Conservation (phyloP, 805 yeast species). For the Myxozyma lipomycoides region DNA sequence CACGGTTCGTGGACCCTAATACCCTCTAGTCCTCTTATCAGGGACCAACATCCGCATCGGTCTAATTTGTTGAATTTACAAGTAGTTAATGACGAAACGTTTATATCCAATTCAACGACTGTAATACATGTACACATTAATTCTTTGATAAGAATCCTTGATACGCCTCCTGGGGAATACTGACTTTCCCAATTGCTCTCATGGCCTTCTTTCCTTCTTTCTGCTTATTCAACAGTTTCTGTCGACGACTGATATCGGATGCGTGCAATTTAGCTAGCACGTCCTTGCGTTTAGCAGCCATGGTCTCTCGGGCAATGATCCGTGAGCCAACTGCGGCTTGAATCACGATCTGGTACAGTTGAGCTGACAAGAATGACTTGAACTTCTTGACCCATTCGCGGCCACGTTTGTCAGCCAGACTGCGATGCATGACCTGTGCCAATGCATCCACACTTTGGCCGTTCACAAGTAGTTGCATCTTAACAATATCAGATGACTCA, state of each 20-base stretch:
- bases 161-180: constrained; percentile 42
- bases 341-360: constrained; percentile 85
- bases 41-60: too few relatives aligned
- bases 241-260: constrained; percentile 83
- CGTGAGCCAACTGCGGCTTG: constrained; percentile 82
- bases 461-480: constrained; percentile 82
- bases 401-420: constrained; percentile 70
- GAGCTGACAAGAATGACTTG: constrained; percentile 72
- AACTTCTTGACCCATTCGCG: constrained; percentile 78
- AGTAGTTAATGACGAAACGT: too few relatives aligned
- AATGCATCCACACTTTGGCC: constrained; percentile 88
- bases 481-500: constrained; percentile 71
- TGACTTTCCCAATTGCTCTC: constrained; percentile 73
- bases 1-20: too few relatives aligned
- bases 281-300: constrained; percentile 89
- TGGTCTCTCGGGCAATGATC: constrained; percentile 85
- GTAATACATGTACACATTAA: constrained; percentile 10
- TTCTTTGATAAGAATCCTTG: constrained; percentile 29
- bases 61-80: too few relatives aligned
- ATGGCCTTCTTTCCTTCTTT: constrained; percentile 89
- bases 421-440: constrained; percentile 81
- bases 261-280: constrained; percentile 94
- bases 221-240: constrained; percentile 80
- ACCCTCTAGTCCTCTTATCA: too few relatives aligned
- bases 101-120: too few relatives aligned